Percentiles rank a stretch among this genome's conserved stretches.
Evolutionary conservation across 2,329 filamentous ascomycete genomes (phyloP).

Genomic region (Botryosphaeria agaves): DNA sequence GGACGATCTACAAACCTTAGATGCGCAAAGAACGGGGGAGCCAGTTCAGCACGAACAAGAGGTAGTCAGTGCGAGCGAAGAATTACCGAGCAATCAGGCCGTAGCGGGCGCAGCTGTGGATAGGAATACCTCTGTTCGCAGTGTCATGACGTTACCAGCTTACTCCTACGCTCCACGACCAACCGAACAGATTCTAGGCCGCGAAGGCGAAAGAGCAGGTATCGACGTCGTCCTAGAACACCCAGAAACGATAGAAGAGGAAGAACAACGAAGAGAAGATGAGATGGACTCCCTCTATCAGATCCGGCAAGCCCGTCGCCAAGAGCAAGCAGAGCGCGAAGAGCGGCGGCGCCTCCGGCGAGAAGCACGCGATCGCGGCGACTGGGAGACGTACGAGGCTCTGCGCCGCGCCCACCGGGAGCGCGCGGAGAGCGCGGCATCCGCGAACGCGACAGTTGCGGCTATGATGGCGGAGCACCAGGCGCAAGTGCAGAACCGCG

Average conservation of each 20-base stretch:
- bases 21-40: slow-evolving; percentile 7
- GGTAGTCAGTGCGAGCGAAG: slow-evolving; percentile 7
- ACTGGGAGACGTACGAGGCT: slow-evolving; percentile 49
- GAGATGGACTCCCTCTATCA: slow-evolving; percentile 92
- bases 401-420: slow-evolving; percentile 39
- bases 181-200: slow-evolving; percentile 65
- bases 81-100: slow-evolving; percentile 9
- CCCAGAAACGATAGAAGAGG: slow-evolving; percentile 61
- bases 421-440: slow-evolving; percentile 26
- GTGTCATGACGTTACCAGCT: slow-evolving; percentile 82
- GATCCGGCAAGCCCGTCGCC: slow-evolving; percentile 61
- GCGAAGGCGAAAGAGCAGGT: slow-evolving; percentile 80
- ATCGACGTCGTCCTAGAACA: slow-evolving; percentile 83
- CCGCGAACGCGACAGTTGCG: slow-evolving; percentile 18
- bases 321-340: slow-evolving; percentile 61
- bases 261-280: slow-evolving; percentile 62
- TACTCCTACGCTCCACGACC: slow-evolving; percentile 60
- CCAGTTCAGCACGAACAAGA: background rate
- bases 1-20: slow-evolving; percentile 8
- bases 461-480: slow-evolving; percentile 42
- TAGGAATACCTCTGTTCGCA: slow-evolving; percentile 71
- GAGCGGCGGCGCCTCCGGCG: slow-evolving; percentile 50
- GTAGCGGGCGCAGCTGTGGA: slow-evolving; percentile 38
- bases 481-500: slow-evolving; percentile 40
- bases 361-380: slow-evolving; percentile 56